Conservation (phyloP, 1,284 basidiomycete species). For the Sanghuangporus baumii region DNA sequence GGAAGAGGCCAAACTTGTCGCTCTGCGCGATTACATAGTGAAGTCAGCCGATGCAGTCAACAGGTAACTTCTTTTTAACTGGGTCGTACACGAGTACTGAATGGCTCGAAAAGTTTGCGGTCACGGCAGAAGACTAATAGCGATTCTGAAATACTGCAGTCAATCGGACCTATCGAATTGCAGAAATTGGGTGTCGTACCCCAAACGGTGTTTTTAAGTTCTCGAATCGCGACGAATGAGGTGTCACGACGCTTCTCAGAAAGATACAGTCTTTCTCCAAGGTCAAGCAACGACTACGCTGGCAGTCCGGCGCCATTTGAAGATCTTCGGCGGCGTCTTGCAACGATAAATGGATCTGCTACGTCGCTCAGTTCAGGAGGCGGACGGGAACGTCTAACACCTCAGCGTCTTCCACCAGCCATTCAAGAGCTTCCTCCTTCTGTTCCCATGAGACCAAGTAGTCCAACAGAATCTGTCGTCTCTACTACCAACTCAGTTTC, state of each 20-base stretch:
- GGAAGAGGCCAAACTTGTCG: slow-evolving; percentile 79
- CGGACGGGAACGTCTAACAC: slow-evolving; percentile 36
- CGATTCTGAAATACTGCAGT: slow-evolving; percentile 61
- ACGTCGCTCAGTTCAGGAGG: slow-evolving; percentile 49
- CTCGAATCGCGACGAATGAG: slow-evolving; percentile 37
- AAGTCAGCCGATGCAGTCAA: slow-evolving; percentile 71
- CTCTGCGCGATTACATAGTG: slow-evolving; percentile 84
- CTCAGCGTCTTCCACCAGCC: slow-evolving; percentile 25
- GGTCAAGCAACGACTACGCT: slow-evolving; percentile 40
- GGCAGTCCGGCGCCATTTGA: slow-evolving; percentile 51
- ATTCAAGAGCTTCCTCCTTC: slow-evolving; percentile 32
- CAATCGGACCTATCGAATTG: slow-evolving; percentile 62
- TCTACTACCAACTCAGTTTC: slow-evolving; percentile 62
- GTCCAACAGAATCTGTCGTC: slow-evolving; percentile 68
- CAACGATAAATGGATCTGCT: slow-evolving; percentile 62
- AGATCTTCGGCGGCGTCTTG: slow-evolving; percentile 65
- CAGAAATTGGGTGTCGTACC: slow-evolving; percentile 89
- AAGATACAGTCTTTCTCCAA: slow-evolving; percentile 26
- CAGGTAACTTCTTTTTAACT: slow-evolving; percentile 35
- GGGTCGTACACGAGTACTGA: slow-evolving; percentile 1
- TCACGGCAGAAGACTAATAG: slow-evolving; percentile 55
- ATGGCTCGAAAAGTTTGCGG: slow-evolving; percentile 45
- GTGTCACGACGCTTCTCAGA: slow-evolving; percentile 27
- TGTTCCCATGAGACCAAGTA: slow-evolving; percentile 43
- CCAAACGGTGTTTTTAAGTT: slow-evolving; percentile 89